Evolutionary conservation across 2,329 filamentous ascomycete species (phyloP).

Genomic region (Nemania sp.): DNA sequence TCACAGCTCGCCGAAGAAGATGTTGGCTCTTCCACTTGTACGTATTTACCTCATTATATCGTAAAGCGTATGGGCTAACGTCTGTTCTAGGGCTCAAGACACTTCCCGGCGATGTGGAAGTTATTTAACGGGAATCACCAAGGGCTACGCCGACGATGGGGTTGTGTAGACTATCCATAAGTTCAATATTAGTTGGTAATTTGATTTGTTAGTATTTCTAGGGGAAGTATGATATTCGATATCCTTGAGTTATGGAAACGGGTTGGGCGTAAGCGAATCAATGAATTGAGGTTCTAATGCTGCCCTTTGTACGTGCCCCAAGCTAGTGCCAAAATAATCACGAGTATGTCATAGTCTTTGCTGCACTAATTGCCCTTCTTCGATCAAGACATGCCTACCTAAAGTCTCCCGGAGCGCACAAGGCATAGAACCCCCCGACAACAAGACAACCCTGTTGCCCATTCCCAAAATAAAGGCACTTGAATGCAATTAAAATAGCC

Average conservation of each 20-base stretch:
- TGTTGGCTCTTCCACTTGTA: conserved; percentile 23
- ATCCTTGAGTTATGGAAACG: neutral
- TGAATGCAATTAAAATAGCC: too few species aligned
- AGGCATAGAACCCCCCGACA: too few species aligned
- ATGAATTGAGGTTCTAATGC: neutral
- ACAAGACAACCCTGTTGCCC: too few species aligned
- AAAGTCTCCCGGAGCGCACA: too few species aligned
- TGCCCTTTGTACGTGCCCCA: neutral
- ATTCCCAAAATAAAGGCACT: too few species aligned
- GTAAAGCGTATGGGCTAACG: conserved; percentile 7
- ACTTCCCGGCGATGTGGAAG: conserved; percentile 18
- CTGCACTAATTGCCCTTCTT: too few species aligned
- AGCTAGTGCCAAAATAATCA: too few species aligned
- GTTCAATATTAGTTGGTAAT: neutral
- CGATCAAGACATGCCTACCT: too few species aligned
- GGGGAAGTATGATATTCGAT: neutral
- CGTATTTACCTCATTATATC: neutral
- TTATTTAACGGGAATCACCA: neutral
- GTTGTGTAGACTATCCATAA: neutral
- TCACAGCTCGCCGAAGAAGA: conserved; percentile 26
- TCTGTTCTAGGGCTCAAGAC: conserved; percentile 7
- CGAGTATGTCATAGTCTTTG: too few species aligned
- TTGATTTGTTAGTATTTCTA: neutral
- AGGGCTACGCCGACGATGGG: neutral
- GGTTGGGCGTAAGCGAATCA: too few species aligned